phyloP scores from a whole-genome alignment of 805 yeast genomes.

The Saccharomycopsis sp. region DNA sequence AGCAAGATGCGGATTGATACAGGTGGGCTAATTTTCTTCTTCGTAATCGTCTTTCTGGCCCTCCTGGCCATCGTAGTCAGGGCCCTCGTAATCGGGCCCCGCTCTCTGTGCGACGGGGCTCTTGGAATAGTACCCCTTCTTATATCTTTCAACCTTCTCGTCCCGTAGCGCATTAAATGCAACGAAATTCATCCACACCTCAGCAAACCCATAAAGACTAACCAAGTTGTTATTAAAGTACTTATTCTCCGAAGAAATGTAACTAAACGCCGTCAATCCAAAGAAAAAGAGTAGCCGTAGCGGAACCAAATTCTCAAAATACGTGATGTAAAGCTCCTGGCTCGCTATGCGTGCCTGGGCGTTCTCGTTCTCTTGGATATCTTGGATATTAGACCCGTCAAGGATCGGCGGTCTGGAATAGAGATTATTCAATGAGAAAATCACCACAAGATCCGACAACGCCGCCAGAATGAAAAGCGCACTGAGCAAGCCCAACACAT shows the following conservation, averaged over 20 bases:
- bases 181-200: conserved; percentile 50
- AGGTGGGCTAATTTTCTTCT: too few relatives aligned
- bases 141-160: conserved; percentile 40
- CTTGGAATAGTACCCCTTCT: conserved; percentile 24
- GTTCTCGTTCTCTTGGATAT: conserved; percentile 18
- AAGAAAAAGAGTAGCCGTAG: conserved; percentile 41
- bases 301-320: conserved; percentile 51
- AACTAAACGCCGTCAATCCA: conserved; percentile 37
- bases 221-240: conserved; percentile 43
- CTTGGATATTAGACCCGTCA: conserved; percentile 14
- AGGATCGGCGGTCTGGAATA: conserved; percentile 19
- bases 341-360: conserved; percentile 18
- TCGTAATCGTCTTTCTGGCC: too few relatives aligned
- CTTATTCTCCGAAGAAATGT: conserved; percentile 33
- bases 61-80: too few relatives aligned
- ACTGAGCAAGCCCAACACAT: conserved; percentile 17
- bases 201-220: conserved; percentile 45
- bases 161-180: conserved; percentile 47
- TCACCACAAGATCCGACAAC: conserved; percentile 18
- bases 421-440: conserved; percentile 15
- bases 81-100: too few relatives aligned
- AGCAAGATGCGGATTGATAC: too few relatives aligned
- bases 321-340: conserved; percentile 23
- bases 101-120: too few relatives aligned
- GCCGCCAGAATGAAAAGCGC: conserved; percentile 14